Conservation (phyloP, 75 land plant genomes). For the Adiantum capillusveneris region DNA sequence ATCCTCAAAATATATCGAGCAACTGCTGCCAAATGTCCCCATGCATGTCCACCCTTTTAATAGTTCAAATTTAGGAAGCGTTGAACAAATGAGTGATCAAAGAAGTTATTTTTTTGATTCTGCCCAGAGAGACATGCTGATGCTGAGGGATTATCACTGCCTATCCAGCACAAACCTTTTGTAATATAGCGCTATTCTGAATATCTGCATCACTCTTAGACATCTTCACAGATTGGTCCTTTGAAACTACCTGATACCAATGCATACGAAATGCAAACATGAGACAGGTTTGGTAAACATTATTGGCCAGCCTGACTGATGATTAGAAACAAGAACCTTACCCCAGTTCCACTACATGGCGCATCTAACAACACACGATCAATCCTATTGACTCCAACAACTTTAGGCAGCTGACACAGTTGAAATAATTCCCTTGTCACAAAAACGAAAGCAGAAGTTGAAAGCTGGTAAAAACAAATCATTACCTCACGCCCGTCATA, state of each 20-base stretch:
- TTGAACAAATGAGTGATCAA: too few species aligned
- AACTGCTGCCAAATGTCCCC: too few species aligned
- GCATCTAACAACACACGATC: slow-evolving; percentile 93
- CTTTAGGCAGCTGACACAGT: slow-evolving; percentile 65
- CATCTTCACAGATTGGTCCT: slow-evolving; percentile 72
- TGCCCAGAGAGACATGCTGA: too few species aligned
- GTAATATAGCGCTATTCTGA: slow-evolving; percentile 60
- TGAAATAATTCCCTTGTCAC: not conserved
- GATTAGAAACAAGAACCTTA: slow-evolving; percentile 20
- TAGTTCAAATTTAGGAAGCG: too few species aligned
- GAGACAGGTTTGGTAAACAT: too few species aligned
- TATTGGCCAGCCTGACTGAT: too few species aligned
- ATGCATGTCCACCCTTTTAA: too few species aligned
- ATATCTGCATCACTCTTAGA: slow-evolving; percentile 72
- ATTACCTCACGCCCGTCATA: slow-evolving; percentile 93
- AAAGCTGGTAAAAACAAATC: not conserved
- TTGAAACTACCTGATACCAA: slow-evolving; percentile 57
- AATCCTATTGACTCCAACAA: slow-evolving; percentile 57
- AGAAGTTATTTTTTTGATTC: too few species aligned
- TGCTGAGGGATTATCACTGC: too few species aligned
- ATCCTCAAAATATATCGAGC: too few species aligned
- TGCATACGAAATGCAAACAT: too few species aligned
- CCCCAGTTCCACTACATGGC: slow-evolving; percentile 98
- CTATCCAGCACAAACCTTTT: slow-evolving; percentile 47
- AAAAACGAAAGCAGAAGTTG: not conserved